These are phyloP conservation scores for Fusarium luffae DNA, from an alignment of 2,329 filamentous ascomycete species.

Conservation along the genomic window DNA sequence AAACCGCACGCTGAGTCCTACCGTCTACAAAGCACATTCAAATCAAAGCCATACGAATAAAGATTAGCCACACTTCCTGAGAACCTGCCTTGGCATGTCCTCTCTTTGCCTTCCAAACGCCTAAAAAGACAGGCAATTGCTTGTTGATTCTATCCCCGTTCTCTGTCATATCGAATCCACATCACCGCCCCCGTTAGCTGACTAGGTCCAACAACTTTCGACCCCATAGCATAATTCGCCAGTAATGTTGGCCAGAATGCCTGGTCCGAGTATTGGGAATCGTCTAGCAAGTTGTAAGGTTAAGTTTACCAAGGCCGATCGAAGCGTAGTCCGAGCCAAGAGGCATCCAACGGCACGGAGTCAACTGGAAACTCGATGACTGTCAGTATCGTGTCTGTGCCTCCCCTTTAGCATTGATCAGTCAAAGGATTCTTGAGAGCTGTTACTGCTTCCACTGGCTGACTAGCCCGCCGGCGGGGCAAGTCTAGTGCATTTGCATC, in stretches of 20 bases:
- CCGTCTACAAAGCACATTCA: conserved; percentile 38
- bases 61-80: conserved; percentile 23
- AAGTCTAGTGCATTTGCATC: conserved; percentile 35
- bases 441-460: conserved; percentile 15
- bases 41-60: conserved; percentile 32
- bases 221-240: neutral
- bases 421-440: conserved; percentile 20
- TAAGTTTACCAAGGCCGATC: conserved; percentile 6
- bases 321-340: conserved; percentile 9
- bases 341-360: conserved; percentile 4
- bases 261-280: neutral
- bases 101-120: conserved; percentile 15
- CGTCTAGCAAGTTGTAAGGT: neutral
- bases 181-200: neutral
- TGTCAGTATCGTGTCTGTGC: conserved; percentile 10
- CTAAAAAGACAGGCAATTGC: conserved; percentile 18
- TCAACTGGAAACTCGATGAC: neutral
- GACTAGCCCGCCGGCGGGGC: conserved; percentile 1
- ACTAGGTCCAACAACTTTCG: neutral
- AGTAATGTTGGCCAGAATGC: neutral
- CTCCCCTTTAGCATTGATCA: conserved; percentile 1
- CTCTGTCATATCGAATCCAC: neutral
- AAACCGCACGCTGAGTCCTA: conserved; percentile 33
- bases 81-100: conserved; percentile 12
- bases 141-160: conserved; percentile 1